A percentile compares a stretch with the other conserved stretches of the same genome.
Evolutionary conservation across 1,139 yeast species (phyloP).

Genomic region (Wickerhamiella pararugosa): DNA sequence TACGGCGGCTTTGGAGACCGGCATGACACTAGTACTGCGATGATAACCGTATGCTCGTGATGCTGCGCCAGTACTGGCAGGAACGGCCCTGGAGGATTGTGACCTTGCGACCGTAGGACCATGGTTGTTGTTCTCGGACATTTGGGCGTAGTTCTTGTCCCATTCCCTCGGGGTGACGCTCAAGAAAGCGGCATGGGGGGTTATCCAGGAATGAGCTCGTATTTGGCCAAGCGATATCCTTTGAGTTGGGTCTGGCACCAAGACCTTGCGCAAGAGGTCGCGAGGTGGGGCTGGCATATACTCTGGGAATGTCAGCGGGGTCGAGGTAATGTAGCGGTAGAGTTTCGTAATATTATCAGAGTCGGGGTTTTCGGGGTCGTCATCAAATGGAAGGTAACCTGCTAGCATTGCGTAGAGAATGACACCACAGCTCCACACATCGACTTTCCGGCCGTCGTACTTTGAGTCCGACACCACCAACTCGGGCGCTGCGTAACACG

Average conservation of each 20-base stretch:
- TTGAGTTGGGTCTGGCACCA: conserved; percentile 73
- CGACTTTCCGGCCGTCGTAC: conserved; percentile 88
- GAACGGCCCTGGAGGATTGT: conserved; percentile 10
- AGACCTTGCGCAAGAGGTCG: conserved; percentile 69
- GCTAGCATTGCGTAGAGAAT: conserved; percentile 93
- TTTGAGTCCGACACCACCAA: conserved; percentile 73
- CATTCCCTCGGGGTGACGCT: conserved; percentile 80
- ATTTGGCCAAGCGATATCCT: conserved; percentile 58
- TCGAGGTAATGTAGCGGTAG: conserved; percentile 79
- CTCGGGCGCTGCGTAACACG: conserved; percentile 98
- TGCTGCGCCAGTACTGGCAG: conserved; percentile 12
- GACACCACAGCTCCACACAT: conserved; percentile 94
- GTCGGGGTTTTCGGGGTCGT: conserved; percentile 91
- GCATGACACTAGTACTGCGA: conserved; percentile 2
- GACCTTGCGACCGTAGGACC: conserved; percentile 6
- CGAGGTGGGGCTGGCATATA: conserved; percentile 84
- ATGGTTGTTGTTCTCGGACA: background rate
- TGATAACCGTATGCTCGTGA: conserved; percentile 8
- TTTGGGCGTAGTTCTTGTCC: conserved; percentile 32
- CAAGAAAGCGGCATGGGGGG: conserved; percentile 65
- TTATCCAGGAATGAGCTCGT: conserved; percentile 74
- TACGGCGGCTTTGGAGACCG: background rate
- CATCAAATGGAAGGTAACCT: conserved; percentile 95
- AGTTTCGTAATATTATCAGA: conserved; percentile 86
- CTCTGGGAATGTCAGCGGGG: conserved; percentile 91